phyloP scores from a whole-genome alignment of 148 eudicot species.

The Diospyros lotus region DNA sequence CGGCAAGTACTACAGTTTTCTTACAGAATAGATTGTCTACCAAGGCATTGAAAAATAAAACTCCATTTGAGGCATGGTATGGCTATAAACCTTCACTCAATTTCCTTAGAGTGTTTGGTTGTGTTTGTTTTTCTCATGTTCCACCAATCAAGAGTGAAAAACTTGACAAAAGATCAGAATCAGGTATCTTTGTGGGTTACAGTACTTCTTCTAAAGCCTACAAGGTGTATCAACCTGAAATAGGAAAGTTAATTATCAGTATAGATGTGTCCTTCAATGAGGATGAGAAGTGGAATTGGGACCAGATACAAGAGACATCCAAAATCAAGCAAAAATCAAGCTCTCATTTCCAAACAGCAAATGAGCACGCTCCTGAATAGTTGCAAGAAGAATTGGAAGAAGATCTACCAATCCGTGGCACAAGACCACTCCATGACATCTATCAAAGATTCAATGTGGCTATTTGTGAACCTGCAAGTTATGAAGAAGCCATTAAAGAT shows the following conservation, averaged over 20 bases:
- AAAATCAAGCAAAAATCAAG: neutral
- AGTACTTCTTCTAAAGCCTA: slow-evolving; percentile 16
- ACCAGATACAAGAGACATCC: neutral
- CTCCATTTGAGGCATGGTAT: neutral
- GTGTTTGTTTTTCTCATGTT: neutral
- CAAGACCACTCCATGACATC: neutral
- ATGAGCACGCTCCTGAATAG: too few species aligned
- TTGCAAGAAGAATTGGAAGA: slow-evolving; percentile 1
- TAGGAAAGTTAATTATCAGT: neutral
- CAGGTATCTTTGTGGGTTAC: slow-evolving; percentile 11
- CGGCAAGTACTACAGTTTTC: slow-evolving; percentile 6
- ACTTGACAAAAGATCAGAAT: slow-evolving; percentile 11
- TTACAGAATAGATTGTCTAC: neutral
- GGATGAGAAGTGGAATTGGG: slow-evolving; percentile 18
- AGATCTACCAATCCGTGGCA: neutral
- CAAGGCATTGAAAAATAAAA: neutral
- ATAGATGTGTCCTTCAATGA: slow-evolving; percentile 14
- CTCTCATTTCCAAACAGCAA: too few species aligned
- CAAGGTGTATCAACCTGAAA: neutral
- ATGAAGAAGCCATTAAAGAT: neutral
- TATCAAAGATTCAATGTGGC: slow-evolving; percentile 12
- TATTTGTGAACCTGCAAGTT: slow-evolving; percentile 2
- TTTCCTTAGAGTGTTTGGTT: neutral
- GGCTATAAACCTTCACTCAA: neutral
- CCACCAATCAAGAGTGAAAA: slow-evolving; percentile 3